phyloP scores from a whole-genome alignment of 768 basidiomycete genomes.

The Leccinum variicolor region DNA sequence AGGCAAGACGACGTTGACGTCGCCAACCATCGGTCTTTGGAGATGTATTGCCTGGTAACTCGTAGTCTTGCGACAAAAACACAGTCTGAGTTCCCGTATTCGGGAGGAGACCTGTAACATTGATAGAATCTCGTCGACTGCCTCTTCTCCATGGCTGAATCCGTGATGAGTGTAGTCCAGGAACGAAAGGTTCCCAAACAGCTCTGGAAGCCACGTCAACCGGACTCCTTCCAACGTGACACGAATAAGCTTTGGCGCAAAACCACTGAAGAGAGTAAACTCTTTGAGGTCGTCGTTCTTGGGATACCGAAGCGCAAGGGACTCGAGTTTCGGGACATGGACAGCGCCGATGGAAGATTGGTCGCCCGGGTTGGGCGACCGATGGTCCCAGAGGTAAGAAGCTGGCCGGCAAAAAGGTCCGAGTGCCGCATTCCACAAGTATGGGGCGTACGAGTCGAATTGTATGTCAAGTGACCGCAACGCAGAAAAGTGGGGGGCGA shows the following conservation, averaged over 20 bases:
- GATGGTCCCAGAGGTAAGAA: conserved; percentile 23
- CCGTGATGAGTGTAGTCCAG: conserved; percentile 74
- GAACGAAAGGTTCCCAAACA: conserved; percentile 58
- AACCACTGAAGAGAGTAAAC: conserved; percentile 60
- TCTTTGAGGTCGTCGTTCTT: conserved; percentile 68
- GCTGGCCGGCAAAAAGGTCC: conserved; percentile 46
- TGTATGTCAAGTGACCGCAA: conserved; percentile 62
- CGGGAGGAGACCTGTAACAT: conserved; percentile 54
- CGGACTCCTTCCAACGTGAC: conserved; percentile 63
- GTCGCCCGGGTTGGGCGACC: conserved; percentile 9
- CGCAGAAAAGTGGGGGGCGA: conserved; percentile 43
- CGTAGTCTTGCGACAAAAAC: conserved; percentile 45
- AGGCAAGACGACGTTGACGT: conserved; percentile 39
- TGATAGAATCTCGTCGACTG: conserved; percentile 53
- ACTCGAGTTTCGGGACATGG: conserved; percentile 46
- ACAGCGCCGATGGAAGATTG: conserved; percentile 19
- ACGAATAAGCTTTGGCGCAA: conserved; percentile 52
- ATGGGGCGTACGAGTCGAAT: conserved; percentile 55
- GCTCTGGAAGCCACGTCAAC: conserved; percentile 56
- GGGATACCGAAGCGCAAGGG: conserved; percentile 55
- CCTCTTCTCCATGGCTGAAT: conserved; percentile 55
- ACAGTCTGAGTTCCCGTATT: conserved; percentile 52
- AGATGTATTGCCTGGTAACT: conserved; percentile 15
- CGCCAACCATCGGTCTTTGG: conserved; percentile 21
- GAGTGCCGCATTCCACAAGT: conserved; percentile 66